phyloP scores from a whole-genome alignment of 2,329 filamentous ascomycete species.

The Claviceps citrina region DNA sequence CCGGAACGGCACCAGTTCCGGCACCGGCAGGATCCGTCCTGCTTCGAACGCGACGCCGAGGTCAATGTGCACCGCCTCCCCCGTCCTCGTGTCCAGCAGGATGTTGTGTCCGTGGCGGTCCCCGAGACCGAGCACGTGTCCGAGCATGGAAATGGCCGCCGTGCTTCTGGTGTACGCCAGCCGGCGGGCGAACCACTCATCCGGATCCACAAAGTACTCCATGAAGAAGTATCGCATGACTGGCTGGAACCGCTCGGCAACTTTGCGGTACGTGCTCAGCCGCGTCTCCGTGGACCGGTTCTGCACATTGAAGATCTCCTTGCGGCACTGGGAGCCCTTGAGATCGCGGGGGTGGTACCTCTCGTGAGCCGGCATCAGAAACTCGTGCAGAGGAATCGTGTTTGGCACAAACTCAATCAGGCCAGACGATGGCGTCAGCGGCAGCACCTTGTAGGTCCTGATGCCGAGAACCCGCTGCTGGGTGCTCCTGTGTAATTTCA shows the following conservation, averaged over 20 bases:
- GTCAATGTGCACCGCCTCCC: constrained; percentile 94
- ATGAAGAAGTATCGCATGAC: constrained; percentile 97
- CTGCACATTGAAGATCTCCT: constrained; percentile 62
- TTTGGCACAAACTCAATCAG: constrained; percentile 95
- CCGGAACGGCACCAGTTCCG: constrained; percentile 89
- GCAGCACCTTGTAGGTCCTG: constrained; percentile 91
- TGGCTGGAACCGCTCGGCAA: constrained; percentile 71
- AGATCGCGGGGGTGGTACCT: constrained; percentile 73
- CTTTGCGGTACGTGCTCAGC: constrained; percentile 58
- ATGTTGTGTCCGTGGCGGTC: constrained; percentile 97
- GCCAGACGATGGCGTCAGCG: constrained; percentile 68
- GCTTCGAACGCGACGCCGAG: constrained; percentile 94
- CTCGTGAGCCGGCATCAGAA: constrained; percentile 78
- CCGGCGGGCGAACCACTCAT: constrained; percentile 86
- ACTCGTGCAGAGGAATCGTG: constrained; percentile 83
- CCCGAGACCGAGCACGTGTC: constrained; percentile 80
- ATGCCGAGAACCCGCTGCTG: constrained; percentile 81
- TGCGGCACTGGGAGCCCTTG: constrained; percentile 60
- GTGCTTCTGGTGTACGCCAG: constrained; percentile 87
- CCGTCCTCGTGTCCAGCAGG: constrained; percentile 72
- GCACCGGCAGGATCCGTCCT: constrained; percentile 84
- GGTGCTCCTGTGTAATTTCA: constrained; percentile 74
- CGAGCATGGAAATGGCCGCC: constrained; percentile 87
- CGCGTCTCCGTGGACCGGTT: constrained; percentile 53
- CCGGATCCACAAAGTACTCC: constrained; percentile 81